Percentiles rank a stretch among this genome's conserved stretches.
Conservation (phyloP, 441 rosid species). For the Aleurites moluccanus region DNA sequence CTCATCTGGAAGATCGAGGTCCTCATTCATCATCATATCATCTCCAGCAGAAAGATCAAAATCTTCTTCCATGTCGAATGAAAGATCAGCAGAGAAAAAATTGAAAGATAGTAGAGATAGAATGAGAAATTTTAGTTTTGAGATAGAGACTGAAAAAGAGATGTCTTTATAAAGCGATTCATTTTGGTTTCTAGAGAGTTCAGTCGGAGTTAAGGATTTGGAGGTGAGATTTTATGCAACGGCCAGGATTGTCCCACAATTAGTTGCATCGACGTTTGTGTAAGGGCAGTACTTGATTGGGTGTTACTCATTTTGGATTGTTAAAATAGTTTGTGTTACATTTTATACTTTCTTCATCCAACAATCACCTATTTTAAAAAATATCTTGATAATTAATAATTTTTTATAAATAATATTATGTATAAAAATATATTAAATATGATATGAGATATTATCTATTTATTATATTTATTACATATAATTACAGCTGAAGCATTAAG, state of each 20-base stretch:
- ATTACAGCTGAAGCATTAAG: no score
- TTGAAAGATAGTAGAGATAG: neutral
- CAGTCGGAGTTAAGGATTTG: no score
- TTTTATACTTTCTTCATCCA: no score
- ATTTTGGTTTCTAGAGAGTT: conserved; percentile 31
- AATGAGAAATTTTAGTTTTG: neutral
- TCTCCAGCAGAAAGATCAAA: conserved; percentile 49
- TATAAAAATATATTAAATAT: no score
- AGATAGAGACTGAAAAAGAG: neutral
- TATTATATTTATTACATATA: no score
- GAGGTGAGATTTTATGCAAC: no score
- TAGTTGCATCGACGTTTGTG: neutral
- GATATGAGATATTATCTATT: no score
- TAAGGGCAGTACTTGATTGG: neutral
- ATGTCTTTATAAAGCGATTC: neutral
- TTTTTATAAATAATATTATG: no score
- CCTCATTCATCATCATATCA: conserved; percentile 30
- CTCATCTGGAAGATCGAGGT: conserved; percentile 33
- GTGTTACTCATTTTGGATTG: neutral
- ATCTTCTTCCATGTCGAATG: conserved; percentile 51
- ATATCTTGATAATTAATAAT: no score
- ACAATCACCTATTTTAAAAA: no score
- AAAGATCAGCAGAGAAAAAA: neutral
- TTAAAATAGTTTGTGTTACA: no score
- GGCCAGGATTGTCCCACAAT: conserved; percentile 19